Conservation (phyloP, 768 basidiomycete genomes). For the Podaxis pistillaris region DNA sequence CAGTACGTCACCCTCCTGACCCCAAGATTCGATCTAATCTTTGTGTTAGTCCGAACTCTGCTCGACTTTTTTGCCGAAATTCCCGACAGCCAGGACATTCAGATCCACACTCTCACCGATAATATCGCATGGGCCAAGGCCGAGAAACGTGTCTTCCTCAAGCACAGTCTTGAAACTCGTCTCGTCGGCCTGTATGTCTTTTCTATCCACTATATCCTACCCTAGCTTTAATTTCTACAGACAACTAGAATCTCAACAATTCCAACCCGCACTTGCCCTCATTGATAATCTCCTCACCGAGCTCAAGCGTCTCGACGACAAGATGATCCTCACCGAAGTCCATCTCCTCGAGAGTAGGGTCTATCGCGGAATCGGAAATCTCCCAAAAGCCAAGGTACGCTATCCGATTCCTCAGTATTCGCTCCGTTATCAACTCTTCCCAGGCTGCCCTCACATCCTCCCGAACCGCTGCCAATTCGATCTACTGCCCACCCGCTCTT, state of each 20-base stretch:
- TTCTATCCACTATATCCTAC: background rate
- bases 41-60: constrained; percentile 76
- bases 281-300: constrained; percentile 90
- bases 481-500: constrained; percentile 68
- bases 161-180: constrained; percentile 90
- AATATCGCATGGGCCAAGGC: constrained; percentile 90
- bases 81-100: constrained; percentile 68
- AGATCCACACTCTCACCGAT: constrained; percentile 84
- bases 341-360: constrained; percentile 92
- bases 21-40: background rate
- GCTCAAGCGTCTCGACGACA: constrained; percentile 92
- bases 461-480: constrained; percentile 90
- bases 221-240: constrained; percentile 31
- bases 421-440: constrained; percentile 19
- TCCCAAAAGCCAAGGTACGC: constrained; percentile 83
- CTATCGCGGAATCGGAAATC: constrained; percentile 85
- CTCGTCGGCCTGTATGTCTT: constrained; percentile 65
- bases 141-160: constrained; percentile 94
- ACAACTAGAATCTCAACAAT: constrained; percentile 73
- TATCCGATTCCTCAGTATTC: background rate
- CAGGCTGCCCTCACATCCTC: constrained; percentile 88
- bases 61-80: constrained; percentile 86
- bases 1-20: constrained; percentile 46
- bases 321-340: constrained; percentile 96
- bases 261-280: constrained; percentile 73